Evolutionary conservation across 305 asterid genomes (phyloP), one percentile per base, ranked within the genome.

Genomic region (Petunia hybrid): DNA sequence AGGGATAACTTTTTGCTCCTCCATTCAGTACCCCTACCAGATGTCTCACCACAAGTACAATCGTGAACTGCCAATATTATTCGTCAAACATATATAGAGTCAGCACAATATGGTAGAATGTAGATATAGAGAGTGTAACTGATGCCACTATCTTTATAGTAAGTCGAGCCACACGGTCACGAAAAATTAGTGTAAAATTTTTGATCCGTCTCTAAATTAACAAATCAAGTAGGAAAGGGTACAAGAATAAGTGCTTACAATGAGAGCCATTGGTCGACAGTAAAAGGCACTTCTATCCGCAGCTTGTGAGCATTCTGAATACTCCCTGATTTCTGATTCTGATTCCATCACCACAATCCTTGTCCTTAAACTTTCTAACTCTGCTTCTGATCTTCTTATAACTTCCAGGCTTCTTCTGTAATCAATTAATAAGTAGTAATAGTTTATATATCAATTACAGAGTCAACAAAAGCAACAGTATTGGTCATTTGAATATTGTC

Each of bases 21-120:
- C 89, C 91, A 16, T 55, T 78, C 14, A 91, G 69, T 80, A 92
- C 88, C 8, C 80, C 94, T 46, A 90, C 64, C 78, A 89, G 57
- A 82, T 92, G 96, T 76, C 90, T 90, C 70, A 82, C 57, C 48
- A 95, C 88, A 48, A 95, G 91, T 80, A 91, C 76, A 73, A 92
- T 89, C 3, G 99, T 93, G 57, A 93, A 85, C 98, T 94, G 95
- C 92, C 56, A 48, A 48, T 48, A 7, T 48, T 48, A 4, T 2
- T 48, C 10, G 4, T 48, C 56, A 48, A 48, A 22, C 31, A 22
- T 22, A 22, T 4, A 48, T 48, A 2, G 56, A 48, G 14, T 48
- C 10, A 48, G 56, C 14, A 48, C 56, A 22, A 22, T 22, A 48
- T 48, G 14, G 56, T 9, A 48, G 9, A 9, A 48, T 48, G 14